A percentile compares a stretch with the other conserved stretches of the same genome.
Conservation (phyloP, 164 flowering plant species). For the Stephania japonica region DNA sequence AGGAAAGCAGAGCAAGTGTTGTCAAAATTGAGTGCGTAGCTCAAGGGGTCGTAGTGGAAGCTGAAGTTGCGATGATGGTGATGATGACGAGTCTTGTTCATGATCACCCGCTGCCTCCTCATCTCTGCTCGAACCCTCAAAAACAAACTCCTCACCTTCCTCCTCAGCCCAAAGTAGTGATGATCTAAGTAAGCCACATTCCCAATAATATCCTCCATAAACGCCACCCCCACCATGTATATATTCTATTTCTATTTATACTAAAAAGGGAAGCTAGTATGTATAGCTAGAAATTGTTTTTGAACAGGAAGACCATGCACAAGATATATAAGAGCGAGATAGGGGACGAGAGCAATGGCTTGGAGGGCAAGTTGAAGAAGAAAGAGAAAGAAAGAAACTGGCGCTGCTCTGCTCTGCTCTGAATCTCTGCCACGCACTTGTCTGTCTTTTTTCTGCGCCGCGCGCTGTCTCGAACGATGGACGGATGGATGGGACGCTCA, state of each 20-base stretch:
- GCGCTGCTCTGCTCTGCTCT: background rate
- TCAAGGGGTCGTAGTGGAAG: conserved; percentile 30
- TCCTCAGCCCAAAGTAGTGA: conserved; percentile 15
- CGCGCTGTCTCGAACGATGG: background rate
- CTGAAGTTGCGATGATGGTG: conserved; percentile 22
- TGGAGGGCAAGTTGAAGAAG: background rate
- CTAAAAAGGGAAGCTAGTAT: no score
- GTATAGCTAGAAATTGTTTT: no score
- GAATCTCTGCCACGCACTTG: no score
- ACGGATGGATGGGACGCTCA: background rate
- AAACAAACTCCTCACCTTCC: conserved; percentile 26
- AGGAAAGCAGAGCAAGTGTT: conserved; percentile 14
- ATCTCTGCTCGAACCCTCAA: conserved; percentile 36
- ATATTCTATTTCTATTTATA: no score
- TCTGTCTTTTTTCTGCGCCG: background rate
- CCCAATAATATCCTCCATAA: background rate
- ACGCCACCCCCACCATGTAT: no score
- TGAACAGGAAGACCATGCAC: no score
- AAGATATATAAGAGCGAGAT: no score
- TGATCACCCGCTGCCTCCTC: no score
- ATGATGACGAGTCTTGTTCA: no score
- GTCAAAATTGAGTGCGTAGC: conserved; percentile 22
- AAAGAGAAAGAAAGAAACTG: background rate
- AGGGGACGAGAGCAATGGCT: background rate
- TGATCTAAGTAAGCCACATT: background rate